A percentile compares a stretch with the other conserved stretches of the same genome.
Evolutionary conservation across 306 rosid genomes (phyloP).

Genomic region (Prunus armeniaca): DNA sequence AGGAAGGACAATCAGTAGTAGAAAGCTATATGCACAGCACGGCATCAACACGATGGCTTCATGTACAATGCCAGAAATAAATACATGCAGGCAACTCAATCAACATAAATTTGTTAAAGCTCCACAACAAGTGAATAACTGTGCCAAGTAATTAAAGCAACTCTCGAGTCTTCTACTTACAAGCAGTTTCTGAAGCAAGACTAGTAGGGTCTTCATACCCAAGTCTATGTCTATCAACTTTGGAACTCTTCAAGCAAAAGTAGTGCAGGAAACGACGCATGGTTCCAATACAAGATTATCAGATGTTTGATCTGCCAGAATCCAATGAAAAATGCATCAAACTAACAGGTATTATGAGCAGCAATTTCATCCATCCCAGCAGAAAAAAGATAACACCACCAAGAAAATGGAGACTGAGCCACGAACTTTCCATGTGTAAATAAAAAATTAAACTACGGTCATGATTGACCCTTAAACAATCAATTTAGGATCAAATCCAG

Average conservation of each 20-base stretch:
- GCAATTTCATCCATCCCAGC: neutral
- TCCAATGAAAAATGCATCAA: constrained; percentile 11
- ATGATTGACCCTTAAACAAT: neutral
- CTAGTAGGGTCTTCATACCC: constrained; percentile 23
- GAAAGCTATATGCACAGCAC: neutral
- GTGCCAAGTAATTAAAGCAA: neutral
- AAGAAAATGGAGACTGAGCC: neutral
- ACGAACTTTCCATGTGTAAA: neutral
- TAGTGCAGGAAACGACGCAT: constrained; percentile 35
- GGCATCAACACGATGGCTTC: neutral
- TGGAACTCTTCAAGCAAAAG: constrained; percentile 33
- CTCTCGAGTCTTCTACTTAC: constrained; percentile 35
- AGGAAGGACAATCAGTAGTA: neutral
- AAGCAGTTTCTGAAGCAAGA: constrained; percentile 71
- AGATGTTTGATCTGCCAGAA: constrained; percentile 29
- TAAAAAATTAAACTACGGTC: neutral
- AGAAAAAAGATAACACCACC: neutral
- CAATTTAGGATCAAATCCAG: neutral
- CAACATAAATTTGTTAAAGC: neutral
- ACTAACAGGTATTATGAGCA: neutral
- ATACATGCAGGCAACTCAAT: neutral
- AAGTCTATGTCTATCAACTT: constrained; percentile 17
- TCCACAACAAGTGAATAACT: neutral
- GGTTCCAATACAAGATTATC: neutral
- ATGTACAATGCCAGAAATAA: neutral